Evolutionary conservation across 2,329 filamentous ascomycete genomes (phyloP), one percentile per base, ranked within the genome.

Genomic region (Diaporthe humulicola): DNA sequence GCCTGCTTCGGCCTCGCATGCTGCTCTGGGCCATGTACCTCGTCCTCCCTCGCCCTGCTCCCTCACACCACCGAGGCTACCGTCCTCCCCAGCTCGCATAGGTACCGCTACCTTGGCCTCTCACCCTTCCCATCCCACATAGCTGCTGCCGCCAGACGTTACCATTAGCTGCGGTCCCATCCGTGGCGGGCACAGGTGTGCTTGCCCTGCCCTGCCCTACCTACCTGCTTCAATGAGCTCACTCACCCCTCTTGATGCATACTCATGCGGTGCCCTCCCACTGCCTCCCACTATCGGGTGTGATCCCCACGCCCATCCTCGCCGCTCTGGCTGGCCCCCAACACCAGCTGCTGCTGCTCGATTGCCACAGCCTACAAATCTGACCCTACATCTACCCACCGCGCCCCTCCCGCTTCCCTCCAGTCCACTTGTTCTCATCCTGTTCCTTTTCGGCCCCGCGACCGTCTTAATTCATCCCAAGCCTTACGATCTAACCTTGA

Each of bases 401-500:
- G 50, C 57, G 58, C 50, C 71, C 69, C 72, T 74, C 72, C 60
- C 72, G 60, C 69, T 42, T 33, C 60, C 61, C 72, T 74, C 30
- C 69, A 60, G 54, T 57, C 69, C 71, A 28, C 54, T 52, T 69
- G 57, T 48, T 61, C 48, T 70, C 64, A 54, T 64, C 60, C 70
- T 73, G 52, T 58, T 57, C 48, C 28, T 45, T 30, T 72, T 73
- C 54, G 52, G 71, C 45, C 30, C 50, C 38, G 33, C 70, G 45
- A 72, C 28, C 52, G 58, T 40, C 52, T 71, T 40, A 38, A 28
- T 57, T 72, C 72, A 60, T 36, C 30, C n/a, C 45, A 54, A 48
- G 36, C 52, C 61, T 66, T 56, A 54, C 77, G 76, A 82, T 86
- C 85, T 88, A 85, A 87, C 85, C 70, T 79, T 77, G 52, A 72